These are phyloP conservation scores for Kodamaea sp. DNA, from an alignment of 1,139 yeast genomes.

Conservation along the genomic window DNA sequence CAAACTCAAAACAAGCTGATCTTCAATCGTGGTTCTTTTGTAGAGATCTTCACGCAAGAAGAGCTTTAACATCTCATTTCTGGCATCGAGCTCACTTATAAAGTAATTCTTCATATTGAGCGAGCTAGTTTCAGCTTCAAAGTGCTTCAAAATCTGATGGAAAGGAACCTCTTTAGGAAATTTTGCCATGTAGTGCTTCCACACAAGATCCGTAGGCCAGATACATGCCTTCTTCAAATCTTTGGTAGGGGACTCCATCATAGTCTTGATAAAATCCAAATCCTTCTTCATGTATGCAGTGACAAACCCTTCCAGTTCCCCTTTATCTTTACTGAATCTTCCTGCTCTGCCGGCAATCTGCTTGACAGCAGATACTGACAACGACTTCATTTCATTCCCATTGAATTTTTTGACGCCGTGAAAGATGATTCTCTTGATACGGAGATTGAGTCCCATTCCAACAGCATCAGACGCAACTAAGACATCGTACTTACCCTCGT, in stretches of 20 bases:
- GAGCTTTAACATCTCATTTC: conserved; percentile 44
- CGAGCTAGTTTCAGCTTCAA: conserved; percentile 39
- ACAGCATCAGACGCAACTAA: conserved; percentile 95
- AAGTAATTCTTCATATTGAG: conserved; percentile 31
- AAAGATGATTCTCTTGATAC: conserved; percentile 78
- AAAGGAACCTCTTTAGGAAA: conserved; percentile 52
- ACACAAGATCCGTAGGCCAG: conserved; percentile 70
- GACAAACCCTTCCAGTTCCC: conserved; percentile 58
- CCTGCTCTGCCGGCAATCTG: conserved; percentile 99
- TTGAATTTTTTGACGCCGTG: conserved; percentile 68
- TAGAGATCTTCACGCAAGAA: conserved; percentile 38
- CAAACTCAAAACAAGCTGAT: conserved; percentile 58
- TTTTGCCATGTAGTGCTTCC: conserved; percentile 58
- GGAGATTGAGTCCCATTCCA: conserved; percentile 94
- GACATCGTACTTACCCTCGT: conserved; percentile 71
- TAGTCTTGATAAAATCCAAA: conserved; percentile 41
- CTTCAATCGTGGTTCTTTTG: conserved; percentile 39
- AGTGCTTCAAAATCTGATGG: conserved; percentile 45
- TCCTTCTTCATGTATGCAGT: conserved; percentile 52
- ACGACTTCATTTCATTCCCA: conserved; percentile 51
- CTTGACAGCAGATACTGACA: conserved; percentile 69
- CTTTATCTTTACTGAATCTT: conserved; percentile 49
- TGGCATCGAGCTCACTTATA: conserved; percentile 47
- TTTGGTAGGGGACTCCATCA: conserved; percentile 48
- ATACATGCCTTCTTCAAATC: conserved; percentile 56